These are phyloP conservation scores for Candida dubliniensis DNA, from an alignment of 1,139 yeast species.

Conservation along the genomic window DNA sequence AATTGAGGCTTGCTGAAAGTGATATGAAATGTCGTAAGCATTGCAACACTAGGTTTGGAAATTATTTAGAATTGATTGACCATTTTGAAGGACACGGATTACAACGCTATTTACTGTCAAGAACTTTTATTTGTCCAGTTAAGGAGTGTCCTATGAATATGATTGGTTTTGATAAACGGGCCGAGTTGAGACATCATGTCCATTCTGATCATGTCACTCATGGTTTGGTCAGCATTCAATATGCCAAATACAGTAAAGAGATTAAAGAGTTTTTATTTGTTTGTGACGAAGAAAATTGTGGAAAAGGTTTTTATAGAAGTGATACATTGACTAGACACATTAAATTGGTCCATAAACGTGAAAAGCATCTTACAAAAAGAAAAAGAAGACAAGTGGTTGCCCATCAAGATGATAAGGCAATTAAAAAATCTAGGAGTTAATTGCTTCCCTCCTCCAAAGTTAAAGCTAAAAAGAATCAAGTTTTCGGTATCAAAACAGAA, in stretches of 20 bases:
- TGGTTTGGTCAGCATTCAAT: conserved; percentile 20
- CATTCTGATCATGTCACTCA: conserved; percentile 49
- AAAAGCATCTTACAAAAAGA: conserved; percentile 1
- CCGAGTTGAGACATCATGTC: conserved; percentile 63
- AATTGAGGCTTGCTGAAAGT: conserved; percentile 13
- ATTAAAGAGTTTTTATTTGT: conserved; percentile 18
- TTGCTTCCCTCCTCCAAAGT: no score
- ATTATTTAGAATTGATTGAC: conserved; percentile 14
- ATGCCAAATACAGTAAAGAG: conserved; percentile 12
- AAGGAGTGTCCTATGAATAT: conserved; percentile 60
- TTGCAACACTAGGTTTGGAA: conserved; percentile 12
- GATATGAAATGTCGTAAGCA: conserved; percentile 13
- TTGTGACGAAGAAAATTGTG: conserved; percentile 36
- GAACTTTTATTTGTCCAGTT: conserved; percentile 44
- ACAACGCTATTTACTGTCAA: background rate
- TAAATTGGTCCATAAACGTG: conserved; percentile 44
- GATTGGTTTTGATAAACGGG: conserved; percentile 58
- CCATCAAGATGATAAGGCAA: background rate
- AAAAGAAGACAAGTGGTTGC: background rate
- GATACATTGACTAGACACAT: conserved; percentile 58
- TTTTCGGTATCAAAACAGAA: no score
- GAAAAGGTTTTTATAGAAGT: conserved; percentile 54
- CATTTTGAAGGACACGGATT: conserved; percentile 12
- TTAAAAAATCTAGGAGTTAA: background rate
- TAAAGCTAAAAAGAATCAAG: no score